These are phyloP conservation scores for Aspergillus sp. DNA, from an alignment of 2,329 filamentous ascomycete genomes.

Conservation along the genomic window DNA sequence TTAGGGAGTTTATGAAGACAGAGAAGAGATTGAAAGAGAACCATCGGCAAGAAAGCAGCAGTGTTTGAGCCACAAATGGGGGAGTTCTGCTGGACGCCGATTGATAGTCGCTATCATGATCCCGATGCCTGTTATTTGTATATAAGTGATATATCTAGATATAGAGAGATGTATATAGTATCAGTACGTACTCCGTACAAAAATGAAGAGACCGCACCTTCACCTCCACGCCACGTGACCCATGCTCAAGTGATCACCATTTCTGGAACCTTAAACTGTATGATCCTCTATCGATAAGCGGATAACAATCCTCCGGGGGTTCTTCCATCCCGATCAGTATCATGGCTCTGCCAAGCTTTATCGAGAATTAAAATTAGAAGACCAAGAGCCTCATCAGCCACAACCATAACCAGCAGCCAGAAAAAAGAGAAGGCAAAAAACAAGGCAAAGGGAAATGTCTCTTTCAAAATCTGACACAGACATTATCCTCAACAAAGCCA, in stretches of 20 bases:
- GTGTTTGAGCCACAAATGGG: constrained; percentile 14
- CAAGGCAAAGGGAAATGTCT: constrained; percentile 18
- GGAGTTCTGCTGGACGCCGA: not conserved
- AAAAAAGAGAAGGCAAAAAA: not conserved
- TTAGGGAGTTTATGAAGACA: constrained; percentile 94
- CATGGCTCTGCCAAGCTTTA: not conserved
- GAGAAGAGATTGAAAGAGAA: constrained; percentile 86
- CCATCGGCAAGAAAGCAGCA: constrained; percentile 58
- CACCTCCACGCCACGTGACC: too few relatives aligned
- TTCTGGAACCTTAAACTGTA: too few relatives aligned
- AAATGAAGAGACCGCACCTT: too few relatives aligned
- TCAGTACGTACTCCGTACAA: not conserved
- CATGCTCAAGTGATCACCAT: too few relatives aligned
- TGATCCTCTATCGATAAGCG: not conserved
- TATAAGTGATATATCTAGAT: constrained; percentile 1
- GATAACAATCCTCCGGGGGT: not conserved
- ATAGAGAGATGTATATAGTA: not conserved
- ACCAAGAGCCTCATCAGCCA: not conserved
- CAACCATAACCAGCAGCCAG: not conserved
- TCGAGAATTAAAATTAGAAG: not conserved
- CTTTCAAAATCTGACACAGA: constrained; percentile 48
- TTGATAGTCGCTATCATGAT: not conserved
- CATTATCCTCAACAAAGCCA: constrained; percentile 56
- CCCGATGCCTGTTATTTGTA: not conserved
- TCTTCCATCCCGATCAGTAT: not conserved